phyloP scores from a whole-genome alignment of 345 rosid species.

The Rhodamnia argentea region DNA sequence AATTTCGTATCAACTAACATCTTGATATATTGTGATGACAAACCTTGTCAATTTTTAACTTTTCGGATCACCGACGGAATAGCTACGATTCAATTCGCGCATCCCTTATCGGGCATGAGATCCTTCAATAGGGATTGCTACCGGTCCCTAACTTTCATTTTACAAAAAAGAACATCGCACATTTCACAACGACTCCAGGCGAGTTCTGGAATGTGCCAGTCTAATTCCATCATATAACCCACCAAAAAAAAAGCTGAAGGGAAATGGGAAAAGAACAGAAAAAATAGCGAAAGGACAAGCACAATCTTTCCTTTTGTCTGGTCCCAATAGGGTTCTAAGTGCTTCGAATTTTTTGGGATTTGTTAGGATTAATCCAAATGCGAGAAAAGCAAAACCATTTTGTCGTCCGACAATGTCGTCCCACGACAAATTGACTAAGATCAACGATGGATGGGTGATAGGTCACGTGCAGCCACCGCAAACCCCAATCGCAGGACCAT shows the following conservation, averaged over 20 bases:
- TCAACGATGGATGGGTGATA: background rate
- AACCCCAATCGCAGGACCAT: background rate
- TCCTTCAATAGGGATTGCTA: background rate
- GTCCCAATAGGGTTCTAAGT: background rate
- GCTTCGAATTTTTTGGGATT: too few relatives aligned
- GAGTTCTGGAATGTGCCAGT: background rate
- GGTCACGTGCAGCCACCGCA: background rate
- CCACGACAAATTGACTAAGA: background rate
- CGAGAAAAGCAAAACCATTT: too few relatives aligned
- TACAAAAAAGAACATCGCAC: background rate
- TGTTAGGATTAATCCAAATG: too few relatives aligned
- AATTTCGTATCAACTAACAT: background rate
- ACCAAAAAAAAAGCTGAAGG: background rate
- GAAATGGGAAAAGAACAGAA: background rate
- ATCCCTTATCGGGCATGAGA: background rate
- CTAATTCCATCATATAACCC: background rate
- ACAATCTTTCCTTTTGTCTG: background rate
- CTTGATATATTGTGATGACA: too few relatives aligned
- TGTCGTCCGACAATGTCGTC: too few relatives aligned
- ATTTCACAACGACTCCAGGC: background rate
- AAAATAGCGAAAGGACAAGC: background rate
- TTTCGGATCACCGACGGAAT: background rate
- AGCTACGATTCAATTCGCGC: too few relatives aligned
- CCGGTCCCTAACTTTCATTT: background rate
- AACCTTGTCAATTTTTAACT: background rate